A percentile compares a stretch with the other conserved stretches of the same genome.
Conservation (phyloP, 371 early-diverging fungal species). For the Mortierella sp. region DNA sequence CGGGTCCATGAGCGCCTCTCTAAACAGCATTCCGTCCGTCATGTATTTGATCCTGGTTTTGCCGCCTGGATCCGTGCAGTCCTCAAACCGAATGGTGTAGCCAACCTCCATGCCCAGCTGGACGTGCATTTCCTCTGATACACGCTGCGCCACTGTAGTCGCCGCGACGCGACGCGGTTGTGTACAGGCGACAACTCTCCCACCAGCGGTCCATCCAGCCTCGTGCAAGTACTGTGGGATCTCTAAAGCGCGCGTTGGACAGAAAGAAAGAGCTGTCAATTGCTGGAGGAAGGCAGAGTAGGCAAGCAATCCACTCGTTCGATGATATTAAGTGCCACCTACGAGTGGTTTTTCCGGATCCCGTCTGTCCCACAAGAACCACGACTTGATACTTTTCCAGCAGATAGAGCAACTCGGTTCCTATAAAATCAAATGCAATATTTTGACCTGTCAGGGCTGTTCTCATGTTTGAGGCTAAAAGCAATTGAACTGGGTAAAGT, state of each 20-base stretch:
- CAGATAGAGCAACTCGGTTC: conserved; percentile 67
- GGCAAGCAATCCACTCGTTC: not conserved
- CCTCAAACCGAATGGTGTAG: conserved; percentile 90
- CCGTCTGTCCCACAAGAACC: conserved; percentile 87
- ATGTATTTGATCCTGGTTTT: conserved; percentile 84
- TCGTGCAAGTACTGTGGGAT: conserved; percentile 87
- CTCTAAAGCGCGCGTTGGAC: conserved; percentile 58
- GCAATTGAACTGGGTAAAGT: not conserved
- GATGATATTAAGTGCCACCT: conserved; percentile 32
- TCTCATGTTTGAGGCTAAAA: not conserved
- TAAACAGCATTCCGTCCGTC: conserved; percentile 94
- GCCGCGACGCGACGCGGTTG: conserved; percentile 95
- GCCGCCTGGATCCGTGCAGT: conserved; percentile 61
- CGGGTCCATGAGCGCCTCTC: conserved; percentile 79
- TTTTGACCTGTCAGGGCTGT: not conserved
- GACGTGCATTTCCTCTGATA: conserved; percentile 78
- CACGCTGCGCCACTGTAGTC: conserved; percentile 88
- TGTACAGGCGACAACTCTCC: conserved; percentile 84
- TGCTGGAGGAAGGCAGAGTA: not conserved
- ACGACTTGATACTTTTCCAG: conserved; percentile 78
- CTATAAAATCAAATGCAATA: conserved; percentile 29
- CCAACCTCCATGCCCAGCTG: conserved; percentile 83
- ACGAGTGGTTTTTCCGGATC: conserved; percentile 92
- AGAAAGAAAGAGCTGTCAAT: not conserved
- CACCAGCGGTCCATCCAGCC: conserved; percentile 72